These are phyloP conservation scores for Diaporthe sp. DNA, from an alignment of 2,329 filamentous ascomycete species.

Conservation along the genomic window DNA sequence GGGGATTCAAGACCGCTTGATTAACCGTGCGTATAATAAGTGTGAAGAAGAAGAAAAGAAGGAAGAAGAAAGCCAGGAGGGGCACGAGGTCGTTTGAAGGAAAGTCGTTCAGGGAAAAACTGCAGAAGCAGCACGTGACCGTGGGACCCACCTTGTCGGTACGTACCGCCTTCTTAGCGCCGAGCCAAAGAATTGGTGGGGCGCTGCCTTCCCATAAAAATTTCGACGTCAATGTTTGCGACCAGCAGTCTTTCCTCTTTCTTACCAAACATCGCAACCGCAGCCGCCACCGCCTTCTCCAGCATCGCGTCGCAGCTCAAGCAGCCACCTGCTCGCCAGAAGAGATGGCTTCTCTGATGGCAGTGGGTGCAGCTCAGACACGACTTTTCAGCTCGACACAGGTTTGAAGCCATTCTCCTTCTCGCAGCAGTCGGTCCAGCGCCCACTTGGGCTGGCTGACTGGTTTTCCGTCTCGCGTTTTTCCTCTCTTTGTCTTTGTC, in stretches of 20 bases:
- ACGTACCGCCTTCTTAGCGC: slow-evolving; percentile 29
- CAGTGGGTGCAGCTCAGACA: not conserved
- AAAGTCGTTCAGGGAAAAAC: not conserved
- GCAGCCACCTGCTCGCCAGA: slow-evolving; percentile 20
- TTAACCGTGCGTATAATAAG: slow-evolving; percentile 70
- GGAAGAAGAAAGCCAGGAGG: slow-evolving; percentile 39
- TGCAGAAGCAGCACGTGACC: slow-evolving; percentile 25
- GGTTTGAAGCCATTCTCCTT: slow-evolving; percentile 25
- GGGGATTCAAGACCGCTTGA: slow-evolving; percentile 68
- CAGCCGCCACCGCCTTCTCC: not conserved
- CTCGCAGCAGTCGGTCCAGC: not conserved
- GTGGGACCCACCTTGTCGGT: not conserved
- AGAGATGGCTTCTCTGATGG: slow-evolving; percentile 16
- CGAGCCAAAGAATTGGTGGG: slow-evolving; percentile 9
- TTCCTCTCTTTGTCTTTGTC: slow-evolving; percentile 8
- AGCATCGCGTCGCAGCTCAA: slow-evolving; percentile 3
- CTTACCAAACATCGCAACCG: slow-evolving; percentile 14
- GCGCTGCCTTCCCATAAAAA: slow-evolving; percentile 26
- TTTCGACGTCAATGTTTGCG: slow-evolving; percentile 16
- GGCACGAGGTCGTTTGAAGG: slow-evolving; percentile 16
- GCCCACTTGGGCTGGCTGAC: not conserved
- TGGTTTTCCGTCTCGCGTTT: not conserved
- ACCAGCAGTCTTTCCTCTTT: slow-evolving; percentile 29
- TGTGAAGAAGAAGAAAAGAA: slow-evolving; percentile 54
- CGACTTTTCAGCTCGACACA: slow-evolving; percentile 19